Evolutionary conservation across 139 green algal genomes (phyloP).

Genomic region (Chlamydomonas sphaeroides): DNA sequence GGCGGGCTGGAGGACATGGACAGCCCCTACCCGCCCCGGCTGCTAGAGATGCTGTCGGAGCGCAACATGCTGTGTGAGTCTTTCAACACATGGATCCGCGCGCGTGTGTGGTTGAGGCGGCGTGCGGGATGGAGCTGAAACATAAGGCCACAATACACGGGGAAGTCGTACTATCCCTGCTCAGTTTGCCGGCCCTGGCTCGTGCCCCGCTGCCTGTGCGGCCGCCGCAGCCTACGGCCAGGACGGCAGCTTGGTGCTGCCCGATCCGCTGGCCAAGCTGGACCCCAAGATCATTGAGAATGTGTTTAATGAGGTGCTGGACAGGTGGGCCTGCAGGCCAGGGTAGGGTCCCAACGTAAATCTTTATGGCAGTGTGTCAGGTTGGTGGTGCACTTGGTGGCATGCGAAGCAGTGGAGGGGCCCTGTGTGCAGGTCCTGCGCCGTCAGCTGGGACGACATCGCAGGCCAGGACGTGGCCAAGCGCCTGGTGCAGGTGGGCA

Average conservation of each 20-base stretch:
- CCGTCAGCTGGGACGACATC: constrained; percentile 74
- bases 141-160: no score
- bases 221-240: constrained; percentile 5
- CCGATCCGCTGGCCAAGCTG: constrained; percentile 39
- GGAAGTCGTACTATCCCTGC: no score
- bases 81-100: no score
- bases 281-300: constrained; percentile 58
- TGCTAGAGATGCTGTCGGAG: constrained; percentile 72
- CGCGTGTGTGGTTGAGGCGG: no score
- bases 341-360: no score
- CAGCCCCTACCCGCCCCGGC: constrained; percentile 59
- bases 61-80: constrained; percentile 24
- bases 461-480: constrained; percentile 85
- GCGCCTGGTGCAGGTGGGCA: constrained; percentile 83
- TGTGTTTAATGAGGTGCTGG: constrained; percentile 50
- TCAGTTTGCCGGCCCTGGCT: neutral
- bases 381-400: no score
- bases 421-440: no score
- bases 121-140: no score
- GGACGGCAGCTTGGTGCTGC: constrained; percentile 29
- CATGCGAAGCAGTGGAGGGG: no score
- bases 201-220: neutral
- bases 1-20: constrained; percentile 47
- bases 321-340: no score
- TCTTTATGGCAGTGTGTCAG: no score